These are phyloP conservation scores for Trichomonas gallinae DNA, from an alignment of 208 protist species.

Conservation along the genomic window DNA sequence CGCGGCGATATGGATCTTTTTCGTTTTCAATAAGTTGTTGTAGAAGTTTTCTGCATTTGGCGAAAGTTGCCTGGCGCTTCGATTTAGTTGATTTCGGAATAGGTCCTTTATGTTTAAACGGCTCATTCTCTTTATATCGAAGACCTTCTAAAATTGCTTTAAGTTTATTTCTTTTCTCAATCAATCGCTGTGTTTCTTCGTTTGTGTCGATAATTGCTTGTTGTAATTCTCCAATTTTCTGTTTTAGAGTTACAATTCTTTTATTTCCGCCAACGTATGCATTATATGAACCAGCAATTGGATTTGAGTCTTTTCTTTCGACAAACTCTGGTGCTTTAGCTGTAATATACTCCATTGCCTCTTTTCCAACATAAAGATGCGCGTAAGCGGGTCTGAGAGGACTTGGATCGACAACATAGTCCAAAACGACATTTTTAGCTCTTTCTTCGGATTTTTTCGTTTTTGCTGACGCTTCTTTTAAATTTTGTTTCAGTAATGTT, in stretches of 20 bases:
- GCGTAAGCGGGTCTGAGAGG: background rate
- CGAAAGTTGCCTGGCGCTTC: background rate
- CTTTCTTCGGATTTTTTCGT: background rate
- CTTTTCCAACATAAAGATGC: background rate
- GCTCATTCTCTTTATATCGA: background rate
- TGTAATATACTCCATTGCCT: background rate
- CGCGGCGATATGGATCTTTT: background rate
- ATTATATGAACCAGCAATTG: background rate
- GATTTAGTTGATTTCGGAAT: background rate
- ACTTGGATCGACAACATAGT: background rate
- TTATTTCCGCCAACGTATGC: background rate
- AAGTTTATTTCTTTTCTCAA: background rate
- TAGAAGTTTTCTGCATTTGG: background rate
- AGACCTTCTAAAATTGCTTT: background rate
- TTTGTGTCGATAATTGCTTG: background rate
- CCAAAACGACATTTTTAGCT: background rate
- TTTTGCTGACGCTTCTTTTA: background rate
- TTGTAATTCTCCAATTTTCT: constrained; percentile 17
- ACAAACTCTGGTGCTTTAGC: background rate
- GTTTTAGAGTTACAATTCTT: background rate
- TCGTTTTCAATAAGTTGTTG: background rate
- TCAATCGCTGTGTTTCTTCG: background rate
- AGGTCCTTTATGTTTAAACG: background rate
- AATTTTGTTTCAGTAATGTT: background rate
- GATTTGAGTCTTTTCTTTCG: background rate